phyloP scores from a whole-genome alignment of 192 early-diverging fungal genomes.

The Umbelopsis sp. region DNA sequence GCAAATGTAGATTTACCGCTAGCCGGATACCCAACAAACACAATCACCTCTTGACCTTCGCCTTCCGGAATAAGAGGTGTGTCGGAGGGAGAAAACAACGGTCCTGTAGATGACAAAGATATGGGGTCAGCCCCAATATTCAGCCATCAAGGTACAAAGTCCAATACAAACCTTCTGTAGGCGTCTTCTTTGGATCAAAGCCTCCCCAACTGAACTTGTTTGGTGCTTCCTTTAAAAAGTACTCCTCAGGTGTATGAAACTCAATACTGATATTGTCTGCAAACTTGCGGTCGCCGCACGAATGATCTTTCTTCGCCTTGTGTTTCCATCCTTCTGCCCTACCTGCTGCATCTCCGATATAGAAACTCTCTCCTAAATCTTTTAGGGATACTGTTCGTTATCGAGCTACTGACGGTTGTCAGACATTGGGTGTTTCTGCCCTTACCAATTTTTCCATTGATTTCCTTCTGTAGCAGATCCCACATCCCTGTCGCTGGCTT shows the following conservation, averaged over 20 bases:
- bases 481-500: slow-evolving; percentile 79
- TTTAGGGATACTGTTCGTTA: not conserved
- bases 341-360: slow-evolving; percentile 95
- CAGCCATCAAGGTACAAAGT: too few species aligned
- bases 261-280: slow-evolving; percentile 70
- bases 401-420: too few species aligned
- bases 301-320: slow-evolving; percentile 67
- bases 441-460: slow-evolving; percentile 43
- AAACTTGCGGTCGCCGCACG: slow-evolving; percentile 86
- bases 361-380: slow-evolving; percentile 69
- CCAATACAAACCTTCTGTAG: slow-evolving; percentile 29
- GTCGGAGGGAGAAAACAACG: slow-evolving; percentile 39
- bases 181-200: slow-evolving; percentile 50
- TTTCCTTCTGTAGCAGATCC: slow-evolving; percentile 52
- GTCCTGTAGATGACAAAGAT: slow-evolving; percentile 21
- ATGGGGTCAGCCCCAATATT: not conserved
- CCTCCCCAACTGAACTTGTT: slow-evolving; percentile 48
- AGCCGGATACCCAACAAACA: slow-evolving; percentile 84
- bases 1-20: slow-evolving; percentile 84
- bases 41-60: slow-evolving; percentile 56
- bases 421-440: too few species aligned
- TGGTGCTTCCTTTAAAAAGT: slow-evolving; percentile 57
- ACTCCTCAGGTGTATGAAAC: slow-evolving; percentile 86
- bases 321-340: slow-evolving; percentile 64
- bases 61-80: slow-evolving; percentile 30